Conservation (phyloP, 2,329 filamentous ascomycete genomes). For the Pseudogymnoascus sp. region DNA sequence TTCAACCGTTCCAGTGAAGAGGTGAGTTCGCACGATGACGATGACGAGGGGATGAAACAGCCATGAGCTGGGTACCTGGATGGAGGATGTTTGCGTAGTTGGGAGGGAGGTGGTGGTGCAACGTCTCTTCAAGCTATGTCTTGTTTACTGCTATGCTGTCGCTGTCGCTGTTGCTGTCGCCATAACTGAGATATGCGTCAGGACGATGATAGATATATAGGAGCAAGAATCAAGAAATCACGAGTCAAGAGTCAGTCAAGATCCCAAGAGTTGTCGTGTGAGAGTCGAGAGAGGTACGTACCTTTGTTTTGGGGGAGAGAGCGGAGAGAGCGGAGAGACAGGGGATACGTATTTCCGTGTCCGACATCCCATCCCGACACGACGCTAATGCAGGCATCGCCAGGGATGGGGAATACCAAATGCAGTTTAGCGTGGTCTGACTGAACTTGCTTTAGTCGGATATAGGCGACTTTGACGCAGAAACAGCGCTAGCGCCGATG, state of each 20-base stretch:
- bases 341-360: not conserved
- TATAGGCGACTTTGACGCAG: slow-evolving; percentile 5
- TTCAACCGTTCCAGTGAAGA: slow-evolving; percentile 3
- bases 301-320: not conserved
- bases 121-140: not conserved
- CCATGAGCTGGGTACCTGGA: slow-evolving; percentile 5
- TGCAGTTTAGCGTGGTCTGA: not conserved
- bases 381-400: slow-evolving; percentile 1
- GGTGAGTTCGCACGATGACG: not conserved
- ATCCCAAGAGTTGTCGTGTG: not conserved
- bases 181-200: not conserved
- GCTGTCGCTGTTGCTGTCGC: not conserved
- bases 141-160: not conserved
- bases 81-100: not conserved
- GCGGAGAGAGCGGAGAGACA: not conserved
- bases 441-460: not conserved
- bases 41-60: slow-evolving; percentile 1
- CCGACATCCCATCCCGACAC: not conserved
- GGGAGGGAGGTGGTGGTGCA: not conserved
- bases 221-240: not conserved
- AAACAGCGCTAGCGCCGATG: not conserved
- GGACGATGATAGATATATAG: not conserved
- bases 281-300: no score
- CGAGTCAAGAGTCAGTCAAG: no score
- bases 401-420: not conserved